Evolutionary conservation across 768 basidiomycete species (phyloP).

Genomic region (Xerocomus brunneocitrinus): DNA sequence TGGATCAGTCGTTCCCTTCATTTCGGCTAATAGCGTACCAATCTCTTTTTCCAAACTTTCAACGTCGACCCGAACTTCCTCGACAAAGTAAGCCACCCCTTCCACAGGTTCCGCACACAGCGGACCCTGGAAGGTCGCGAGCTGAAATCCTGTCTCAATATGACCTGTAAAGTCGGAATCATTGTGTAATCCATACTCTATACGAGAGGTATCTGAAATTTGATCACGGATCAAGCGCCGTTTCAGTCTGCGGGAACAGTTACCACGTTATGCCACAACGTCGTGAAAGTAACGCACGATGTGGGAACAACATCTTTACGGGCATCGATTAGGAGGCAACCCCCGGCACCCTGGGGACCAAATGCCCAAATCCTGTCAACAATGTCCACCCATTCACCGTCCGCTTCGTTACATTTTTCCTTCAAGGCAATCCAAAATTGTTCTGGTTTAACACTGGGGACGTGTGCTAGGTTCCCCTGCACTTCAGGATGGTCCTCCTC

Average conservation of each 20-base stretch:
- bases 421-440: constrained; percentile 78
- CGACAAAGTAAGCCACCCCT: constrained; percentile 88
- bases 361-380: constrained; percentile 82
- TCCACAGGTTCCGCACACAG: constrained; percentile 93
- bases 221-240: constrained; percentile 41
- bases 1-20: background rate
- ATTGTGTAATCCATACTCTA: constrained; percentile 34
- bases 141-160: constrained; percentile 91
- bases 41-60: constrained; percentile 61
- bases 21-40: constrained; percentile 39
- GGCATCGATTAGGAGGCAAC: constrained; percentile 80
- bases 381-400: constrained; percentile 74
- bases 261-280: constrained; percentile 3
- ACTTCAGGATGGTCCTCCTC: constrained; percentile 40
- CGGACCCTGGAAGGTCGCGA: constrained; percentile 92
- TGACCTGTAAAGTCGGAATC: constrained; percentile 68
- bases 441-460: constrained; percentile 62
- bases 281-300: constrained; percentile 47
- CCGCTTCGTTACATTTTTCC: constrained; percentile 58
- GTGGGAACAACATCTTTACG: constrained; percentile 42
- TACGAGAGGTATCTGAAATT: constrained; percentile 27
- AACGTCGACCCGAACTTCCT: constrained; percentile 61
- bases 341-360: constrained; percentile 83
- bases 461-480: constrained; percentile 56
- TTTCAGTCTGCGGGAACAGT: constrained; percentile 41